A percentile compares a stretch with the other conserved stretches of the same genome.
Conservation (phyloP, 2,329 filamentous ascomycete genomes). For the Rutstroemia sp. region DNA sequence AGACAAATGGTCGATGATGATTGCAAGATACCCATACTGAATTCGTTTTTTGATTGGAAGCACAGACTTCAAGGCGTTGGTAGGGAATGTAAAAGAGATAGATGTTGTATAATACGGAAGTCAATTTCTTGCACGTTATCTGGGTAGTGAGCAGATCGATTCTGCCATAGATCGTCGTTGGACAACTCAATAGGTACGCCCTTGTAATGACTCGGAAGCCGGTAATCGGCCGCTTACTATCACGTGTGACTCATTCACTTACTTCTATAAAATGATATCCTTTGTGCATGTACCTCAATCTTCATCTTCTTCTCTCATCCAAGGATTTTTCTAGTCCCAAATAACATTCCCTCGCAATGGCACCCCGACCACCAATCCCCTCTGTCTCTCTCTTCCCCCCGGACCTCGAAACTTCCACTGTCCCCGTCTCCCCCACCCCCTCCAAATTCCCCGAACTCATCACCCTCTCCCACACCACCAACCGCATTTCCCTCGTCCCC, state of each 20-base stretch:
- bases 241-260: too few relatives aligned
- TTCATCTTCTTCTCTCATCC: too few relatives aligned
- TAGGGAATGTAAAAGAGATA: conserved; percentile 7
- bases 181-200: too few relatives aligned
- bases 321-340: background rate
- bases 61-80: conserved; percentile 7
- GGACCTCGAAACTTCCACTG: background rate
- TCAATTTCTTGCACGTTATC: background rate
- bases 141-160: too few relatives aligned
- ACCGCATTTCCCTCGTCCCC: conserved; percentile 17
- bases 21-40: conserved; percentile 10
- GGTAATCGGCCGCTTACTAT: too few relatives aligned
- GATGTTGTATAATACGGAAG: conserved; percentile 7
- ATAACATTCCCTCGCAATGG: background rate
- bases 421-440: background rate
- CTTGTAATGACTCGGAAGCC: too few relatives aligned
- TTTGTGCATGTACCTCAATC: too few relatives aligned
- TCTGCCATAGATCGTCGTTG: too few relatives aligned
- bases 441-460: background rate
- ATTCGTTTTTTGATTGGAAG: conserved; percentile 1
- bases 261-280: too few relatives aligned
- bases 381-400: background rate
- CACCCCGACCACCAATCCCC: background rate
- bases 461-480: conserved; percentile 5
- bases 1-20: conserved; percentile 7